Percentiles rank a stretch among this genome's conserved stretches.
These are phyloP conservation scores for Mrakia blollopis DNA, from an alignment of 768 basidiomycete species.

Conservation along the genomic window DNA sequence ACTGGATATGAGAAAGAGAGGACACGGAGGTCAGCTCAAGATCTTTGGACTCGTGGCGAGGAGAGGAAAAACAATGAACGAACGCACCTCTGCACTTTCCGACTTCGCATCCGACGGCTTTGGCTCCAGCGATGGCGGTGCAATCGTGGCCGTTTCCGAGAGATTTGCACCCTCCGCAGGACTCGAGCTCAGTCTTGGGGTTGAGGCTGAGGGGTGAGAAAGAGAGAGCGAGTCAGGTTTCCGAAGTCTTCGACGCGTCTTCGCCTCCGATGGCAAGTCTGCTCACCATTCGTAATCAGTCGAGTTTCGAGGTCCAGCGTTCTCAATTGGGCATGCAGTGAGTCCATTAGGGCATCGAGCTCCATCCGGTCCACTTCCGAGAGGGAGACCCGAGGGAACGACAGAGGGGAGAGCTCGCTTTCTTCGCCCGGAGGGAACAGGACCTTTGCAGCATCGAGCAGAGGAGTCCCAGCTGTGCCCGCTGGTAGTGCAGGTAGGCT, in stretches of 20 bases:
- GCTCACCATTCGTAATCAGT: conserved; percentile 17
- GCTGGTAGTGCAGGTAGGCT: neutral
- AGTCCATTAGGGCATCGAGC: conserved; percentile 21
- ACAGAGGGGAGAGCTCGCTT: neutral
- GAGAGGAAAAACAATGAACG: neutral
- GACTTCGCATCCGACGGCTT: conserved; percentile 20
- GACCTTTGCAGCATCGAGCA: conserved; percentile 16
- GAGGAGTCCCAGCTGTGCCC: conserved; percentile 14
- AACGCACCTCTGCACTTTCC: conserved; percentile 23
- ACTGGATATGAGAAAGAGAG: neutral
- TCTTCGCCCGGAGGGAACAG: neutral
- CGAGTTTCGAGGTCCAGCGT: neutral
- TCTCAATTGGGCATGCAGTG: conserved; percentile 17
- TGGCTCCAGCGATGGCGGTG: conserved; percentile 22
- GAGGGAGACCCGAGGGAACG: neutral
- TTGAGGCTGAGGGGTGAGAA: neutral
- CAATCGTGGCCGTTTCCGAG: conserved; percentile 24
- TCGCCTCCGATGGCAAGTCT: neutral
- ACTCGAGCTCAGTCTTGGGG: conserved; percentile 21
- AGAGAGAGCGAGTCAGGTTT: neutral
- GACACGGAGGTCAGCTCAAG: neutral
- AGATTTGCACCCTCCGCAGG: conserved; percentile 28
- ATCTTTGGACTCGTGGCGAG: neutral
- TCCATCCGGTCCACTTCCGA: conserved; percentile 17
- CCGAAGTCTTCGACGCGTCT: neutral